Base-by-base conservation (phyloP, 306 rosid genomes). In the Lathyrus aphaca region DNA sequence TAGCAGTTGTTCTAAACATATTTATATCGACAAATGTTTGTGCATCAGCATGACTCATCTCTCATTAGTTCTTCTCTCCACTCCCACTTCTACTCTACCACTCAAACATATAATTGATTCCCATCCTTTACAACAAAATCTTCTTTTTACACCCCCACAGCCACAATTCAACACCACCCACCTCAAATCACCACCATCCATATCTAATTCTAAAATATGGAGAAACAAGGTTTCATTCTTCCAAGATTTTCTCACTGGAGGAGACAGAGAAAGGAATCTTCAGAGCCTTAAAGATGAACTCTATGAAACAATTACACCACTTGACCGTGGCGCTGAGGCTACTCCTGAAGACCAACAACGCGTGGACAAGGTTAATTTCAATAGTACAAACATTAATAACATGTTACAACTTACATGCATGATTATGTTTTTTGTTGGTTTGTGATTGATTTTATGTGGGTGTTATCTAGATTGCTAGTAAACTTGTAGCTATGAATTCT, bases 401-500 rank as follows among this genome's bases (percentile, higher is more conserved):
- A 57, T 44, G 40, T 29, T 1, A 21, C n/a, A n/a, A n/a, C n/a
- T n/a, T 58, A 58, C 4, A 17, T 66, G 70, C 58, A 8, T 64
- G 40, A 5, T 9, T 1, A 11, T 48, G 29, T 50, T 7, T 42
- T 29, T 27, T 1, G 40, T 60, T 39, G 48, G 35, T 46, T 72
- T 63, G 51, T 67, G 50, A 56, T 13, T 72, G 13, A 63, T 30
- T 73, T 9, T 18, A 10, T 18, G 57, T 51, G 30, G 37, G 12
- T 11, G 17, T 69, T 56, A 3, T 18, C 21, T 57, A 92, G 98
- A 80, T 92, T 73, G 86, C 96, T 60, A 66, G 87, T 73, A 83
- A 92, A 72, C 89, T 92, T 65, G 98, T 89, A 77, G 89, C 86
- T 75, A 66, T 62, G 69, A 92, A 72, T 62, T 70, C 81, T 53